phyloP scores from a whole-genome alignment of 352 stramenopile species.

The Globisporangium mamillatum region DNA sequence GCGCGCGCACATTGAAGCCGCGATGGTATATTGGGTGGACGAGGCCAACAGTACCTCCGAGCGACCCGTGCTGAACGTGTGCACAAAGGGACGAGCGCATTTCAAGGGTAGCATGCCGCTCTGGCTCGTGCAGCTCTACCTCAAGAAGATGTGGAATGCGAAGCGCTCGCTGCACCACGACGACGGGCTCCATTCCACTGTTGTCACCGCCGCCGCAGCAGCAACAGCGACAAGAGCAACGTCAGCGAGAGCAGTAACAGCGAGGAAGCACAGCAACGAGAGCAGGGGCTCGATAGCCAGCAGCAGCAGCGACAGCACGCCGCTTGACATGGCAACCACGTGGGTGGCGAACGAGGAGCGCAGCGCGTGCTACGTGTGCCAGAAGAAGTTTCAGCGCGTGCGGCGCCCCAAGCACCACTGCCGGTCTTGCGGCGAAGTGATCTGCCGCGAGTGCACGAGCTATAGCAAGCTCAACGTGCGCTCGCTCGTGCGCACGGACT shows the following conservation, averaged over 20 bases:
- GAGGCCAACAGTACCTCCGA: constrained; percentile 11
- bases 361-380: constrained; percentile 49
- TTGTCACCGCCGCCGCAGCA: not conserved
- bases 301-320: constrained; percentile 6
- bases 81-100: constrained; percentile 53
- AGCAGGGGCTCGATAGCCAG: not conserved
- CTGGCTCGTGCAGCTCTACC: constrained; percentile 52
- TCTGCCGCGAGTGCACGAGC: constrained; percentile 50
- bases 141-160: constrained; percentile 57
- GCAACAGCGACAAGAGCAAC: not conserved
- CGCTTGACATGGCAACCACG: constrained; percentile 52
- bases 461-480: constrained; percentile 42
- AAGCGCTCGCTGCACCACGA: constrained; percentile 24
- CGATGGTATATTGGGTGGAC: constrained; percentile 75
- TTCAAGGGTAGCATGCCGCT: constrained; percentile 61
- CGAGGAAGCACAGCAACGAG: not conserved
- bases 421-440: constrained; percentile 67
- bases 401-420: constrained; percentile 68
- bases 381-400: constrained; percentile 59
- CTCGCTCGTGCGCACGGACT: constrained; percentile 4
- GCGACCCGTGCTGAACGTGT: constrained; percentile 42
- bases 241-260: not conserved
- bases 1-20: constrained; percentile 53
- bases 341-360: constrained; percentile 66
- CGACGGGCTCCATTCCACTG: constrained; percentile 17